These are phyloP conservation scores for Brassica rapa DNA, from an alignment of 345 rosid genomes.

Conservation along the genomic window DNA sequence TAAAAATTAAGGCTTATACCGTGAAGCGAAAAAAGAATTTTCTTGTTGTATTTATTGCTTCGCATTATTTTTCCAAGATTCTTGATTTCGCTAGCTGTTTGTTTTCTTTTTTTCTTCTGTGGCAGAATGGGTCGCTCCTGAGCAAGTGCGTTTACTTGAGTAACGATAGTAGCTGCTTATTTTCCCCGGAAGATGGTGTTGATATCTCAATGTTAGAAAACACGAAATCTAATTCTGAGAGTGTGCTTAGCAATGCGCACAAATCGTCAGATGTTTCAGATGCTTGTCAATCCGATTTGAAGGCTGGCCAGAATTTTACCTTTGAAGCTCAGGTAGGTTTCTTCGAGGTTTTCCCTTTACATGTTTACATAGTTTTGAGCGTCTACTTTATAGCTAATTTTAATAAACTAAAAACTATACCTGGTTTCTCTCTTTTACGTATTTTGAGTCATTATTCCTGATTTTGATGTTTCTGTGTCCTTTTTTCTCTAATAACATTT, in stretches of 20 bases:
- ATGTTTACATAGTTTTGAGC: not conserved
- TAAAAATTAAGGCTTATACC: constrained; percentile 16
- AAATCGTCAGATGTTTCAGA: constrained; percentile 45
- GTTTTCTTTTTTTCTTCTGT: constrained; percentile 24
- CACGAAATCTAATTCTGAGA: constrained; percentile 49
- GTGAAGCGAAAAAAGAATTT: constrained; percentile 14
- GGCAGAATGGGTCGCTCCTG: constrained; percentile 87
- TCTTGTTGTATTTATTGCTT: constrained; percentile 17
- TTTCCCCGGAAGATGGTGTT: constrained; percentile 84
- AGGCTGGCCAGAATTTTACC: constrained; percentile 60
- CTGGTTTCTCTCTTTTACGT: constrained; percentile 18
- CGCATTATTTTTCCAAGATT: constrained; percentile 15
- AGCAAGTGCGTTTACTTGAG: constrained; percentile 83
- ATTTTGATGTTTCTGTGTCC: constrained; percentile 9
- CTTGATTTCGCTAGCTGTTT: constrained; percentile 23
- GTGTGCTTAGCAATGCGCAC: constrained; percentile 41
- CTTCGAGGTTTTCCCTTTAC: constrained; percentile 1
- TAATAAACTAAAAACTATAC: constrained; percentile 1
- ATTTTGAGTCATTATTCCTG: not conserved
- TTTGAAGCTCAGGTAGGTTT: constrained; percentile 86
- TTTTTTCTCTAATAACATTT: constrained; percentile 5
- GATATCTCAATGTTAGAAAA: constrained; percentile 63
- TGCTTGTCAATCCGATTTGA: constrained; percentile 52
- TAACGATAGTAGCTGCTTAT: constrained; percentile 87
- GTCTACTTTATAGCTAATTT: not conserved